These are phyloP conservation scores for Metschnikowia gelsemii DNA, from an alignment of 805 yeast species.

Conservation along the genomic window DNA sequence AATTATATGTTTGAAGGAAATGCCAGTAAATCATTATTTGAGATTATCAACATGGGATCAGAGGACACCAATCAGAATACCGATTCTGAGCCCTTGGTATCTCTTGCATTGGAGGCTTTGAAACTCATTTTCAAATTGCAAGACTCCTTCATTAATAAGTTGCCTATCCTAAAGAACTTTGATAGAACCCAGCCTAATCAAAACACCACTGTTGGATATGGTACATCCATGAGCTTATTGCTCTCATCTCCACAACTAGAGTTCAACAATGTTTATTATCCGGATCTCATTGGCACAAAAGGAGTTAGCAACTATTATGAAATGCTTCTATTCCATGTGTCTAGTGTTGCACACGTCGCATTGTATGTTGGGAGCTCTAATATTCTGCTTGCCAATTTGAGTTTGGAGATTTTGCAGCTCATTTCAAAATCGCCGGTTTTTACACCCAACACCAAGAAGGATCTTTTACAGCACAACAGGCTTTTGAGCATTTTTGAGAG, in stretches of 20 bases:
- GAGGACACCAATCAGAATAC: constrained; percentile 52
- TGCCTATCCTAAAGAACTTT: constrained; percentile 49
- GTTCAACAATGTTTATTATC: constrained; percentile 36
- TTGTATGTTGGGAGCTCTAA: constrained; percentile 66
- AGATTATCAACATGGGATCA: constrained; percentile 55
- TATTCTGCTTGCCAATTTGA: constrained; percentile 47
- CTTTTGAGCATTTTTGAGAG: constrained; percentile 70
- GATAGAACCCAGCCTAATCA: constrained; percentile 17
- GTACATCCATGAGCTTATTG: constrained; percentile 31
- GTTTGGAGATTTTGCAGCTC: constrained; percentile 53
- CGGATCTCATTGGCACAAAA: constrained; percentile 51
- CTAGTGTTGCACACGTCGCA: constrained; percentile 71
- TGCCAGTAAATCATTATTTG: constrained; percentile 55
- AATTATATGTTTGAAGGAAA: constrained; percentile 61
- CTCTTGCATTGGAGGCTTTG: constrained; percentile 45
- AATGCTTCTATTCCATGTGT: constrained; percentile 67
- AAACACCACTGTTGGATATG: constrained; percentile 22
- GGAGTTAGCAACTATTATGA: constrained; percentile 68
- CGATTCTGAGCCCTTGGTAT: constrained; percentile 36
- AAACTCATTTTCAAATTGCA: constrained; percentile 51
- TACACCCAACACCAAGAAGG: constrained; percentile 24
- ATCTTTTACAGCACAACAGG: constrained; percentile 51
- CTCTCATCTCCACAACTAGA: constrained; percentile 24
- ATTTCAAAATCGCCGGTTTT: constrained; percentile 53
- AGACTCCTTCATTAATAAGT: constrained; percentile 54